Conservation (phyloP, 768 basidiomycete genomes). For the Naganishia vishniacii region DNA sequence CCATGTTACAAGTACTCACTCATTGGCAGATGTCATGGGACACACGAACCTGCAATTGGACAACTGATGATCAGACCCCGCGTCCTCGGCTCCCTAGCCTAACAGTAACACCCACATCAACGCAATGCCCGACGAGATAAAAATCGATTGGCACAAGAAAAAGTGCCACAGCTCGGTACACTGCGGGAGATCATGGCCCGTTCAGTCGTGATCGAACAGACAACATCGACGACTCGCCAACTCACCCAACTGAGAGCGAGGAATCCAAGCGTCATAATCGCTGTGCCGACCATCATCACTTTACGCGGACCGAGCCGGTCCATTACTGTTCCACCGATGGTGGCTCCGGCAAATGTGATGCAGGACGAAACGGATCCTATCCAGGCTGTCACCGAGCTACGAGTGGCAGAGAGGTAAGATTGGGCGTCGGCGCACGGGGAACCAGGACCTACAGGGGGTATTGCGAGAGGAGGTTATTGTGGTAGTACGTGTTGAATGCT, state of each 20-base stretch:
- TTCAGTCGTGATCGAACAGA: neutral
- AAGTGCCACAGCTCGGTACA: conserved; percentile 27
- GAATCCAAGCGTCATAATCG: conserved; percentile 15
- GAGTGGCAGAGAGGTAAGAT: neutral
- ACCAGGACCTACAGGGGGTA: conserved; percentile 22
- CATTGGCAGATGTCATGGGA: conserved; percentile 3
- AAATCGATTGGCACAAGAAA: conserved; percentile 23
- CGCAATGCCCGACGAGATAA: conserved; percentile 24
- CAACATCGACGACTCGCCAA: neutral
- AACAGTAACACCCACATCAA: conserved; percentile 1
- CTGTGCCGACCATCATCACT: conserved; percentile 23
- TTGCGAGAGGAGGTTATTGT: conserved; percentile 20
- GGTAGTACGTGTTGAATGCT: conserved; percentile 28
- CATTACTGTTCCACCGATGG: conserved; percentile 20
- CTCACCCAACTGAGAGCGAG: conserved; percentile 22
- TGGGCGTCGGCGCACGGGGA: neutral
- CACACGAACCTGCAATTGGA: conserved; percentile 16
- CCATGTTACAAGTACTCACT: neutral
- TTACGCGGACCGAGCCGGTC: conserved; percentile 22
- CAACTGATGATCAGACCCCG: neutral
- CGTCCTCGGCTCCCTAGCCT: neutral
- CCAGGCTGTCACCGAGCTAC: conserved; percentile 23
- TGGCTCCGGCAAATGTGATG: conserved; percentile 20
- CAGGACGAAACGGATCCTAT: conserved; percentile 23
- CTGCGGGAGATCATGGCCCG: neutral